Conservation (phyloP, 2,329 filamentous ascomycete species). For the Ophiocordyceps sinensis region DNA sequence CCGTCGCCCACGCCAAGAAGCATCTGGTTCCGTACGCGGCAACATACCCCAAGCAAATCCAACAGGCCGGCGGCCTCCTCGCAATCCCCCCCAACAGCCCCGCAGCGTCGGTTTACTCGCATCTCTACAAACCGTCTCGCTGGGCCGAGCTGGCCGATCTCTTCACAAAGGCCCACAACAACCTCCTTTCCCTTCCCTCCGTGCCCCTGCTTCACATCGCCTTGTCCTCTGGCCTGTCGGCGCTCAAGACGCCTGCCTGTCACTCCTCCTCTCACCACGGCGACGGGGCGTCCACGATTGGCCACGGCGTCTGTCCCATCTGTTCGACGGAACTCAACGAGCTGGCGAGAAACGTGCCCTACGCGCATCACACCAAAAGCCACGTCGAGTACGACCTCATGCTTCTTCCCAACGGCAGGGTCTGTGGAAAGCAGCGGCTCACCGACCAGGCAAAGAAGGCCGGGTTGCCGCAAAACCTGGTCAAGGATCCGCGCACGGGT, state of each 20-base stretch:
- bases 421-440: slow-evolving; percentile 66
- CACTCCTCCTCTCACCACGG: slow-evolving; percentile 46
- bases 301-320: slow-evolving; percentile 78
- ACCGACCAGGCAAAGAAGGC: slow-evolving; percentile 67
- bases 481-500: slow-evolving; percentile 69
- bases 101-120: slow-evolving; percentile 24
- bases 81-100: slow-evolving; percentile 48
- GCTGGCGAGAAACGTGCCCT: slow-evolving; percentile 75
- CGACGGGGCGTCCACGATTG: slow-evolving; percentile 28
- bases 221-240: slow-evolving; percentile 78
- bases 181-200: slow-evolving; percentile 66
- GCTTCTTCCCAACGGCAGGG: slow-evolving; percentile 72
- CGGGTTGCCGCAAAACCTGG: slow-evolving; percentile 47
- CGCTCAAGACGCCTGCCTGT: slow-evolving; percentile 89
- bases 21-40: slow-evolving; percentile 59
- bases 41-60: slow-evolving; percentile 53
- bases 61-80: slow-evolving; percentile 64
- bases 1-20: slow-evolving; percentile 69
- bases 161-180: slow-evolving; percentile 78
- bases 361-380: slow-evolving; percentile 89
- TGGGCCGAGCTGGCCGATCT: slow-evolving; percentile 66
- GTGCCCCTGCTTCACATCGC: slow-evolving; percentile 82
- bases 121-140: slow-evolving; percentile 57
- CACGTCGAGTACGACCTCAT: slow-evolving; percentile 79
- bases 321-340: slow-evolving; percentile 93